Evolutionary conservation across 2,329 filamentous ascomycete species (phyloP).

Genomic region (Neoarthrinium moseri): DNA sequence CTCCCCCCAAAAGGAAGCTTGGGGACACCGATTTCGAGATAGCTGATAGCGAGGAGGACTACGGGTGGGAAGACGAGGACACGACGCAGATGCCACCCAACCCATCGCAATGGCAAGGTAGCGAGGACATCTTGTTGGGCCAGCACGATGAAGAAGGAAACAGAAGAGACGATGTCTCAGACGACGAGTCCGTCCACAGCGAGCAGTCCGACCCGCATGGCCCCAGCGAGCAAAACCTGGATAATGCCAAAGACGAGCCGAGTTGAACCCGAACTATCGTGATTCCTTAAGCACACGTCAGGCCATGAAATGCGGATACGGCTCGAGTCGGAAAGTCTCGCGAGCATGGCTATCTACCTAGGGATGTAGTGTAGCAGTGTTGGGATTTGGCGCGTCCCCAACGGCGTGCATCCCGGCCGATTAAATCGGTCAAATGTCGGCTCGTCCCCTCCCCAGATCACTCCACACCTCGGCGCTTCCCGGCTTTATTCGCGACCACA

Average conservation of each 20-base stretch:
- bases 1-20: conserved; percentile 63
- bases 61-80: conserved; percentile 69
- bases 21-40: conserved; percentile 59
- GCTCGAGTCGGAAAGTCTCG: not conserved
- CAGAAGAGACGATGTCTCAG: conserved; percentile 8
- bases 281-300: too few relatives aligned
- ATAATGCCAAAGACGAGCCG: not conserved
- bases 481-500: conserved; percentile 26
- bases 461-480: conserved; percentile 24
- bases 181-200: conserved; percentile 3
- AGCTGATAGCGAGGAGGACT: conserved; percentile 64
- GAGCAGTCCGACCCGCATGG: not conserved
- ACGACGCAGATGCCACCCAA: conserved; percentile 58
- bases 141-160: conserved; percentile 23
- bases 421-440: conserved; percentile 23
- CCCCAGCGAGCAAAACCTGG: not conserved
- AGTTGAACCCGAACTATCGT: not conserved
- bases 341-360: too few relatives aligned
- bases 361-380: too few relatives aligned
- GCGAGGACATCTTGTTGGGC: conserved; percentile 60
- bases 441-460: conserved; percentile 17
- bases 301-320: not conserved
- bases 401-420: not conserved
- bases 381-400: not conserved
- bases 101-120: conserved; percentile 68